Percentiles rank a stretch among this genome's conserved stretches.
phyloP scores from a whole-genome alignment of 495 filamentous ascomycete genomes.

The Penicillium paxilli region DNA sequence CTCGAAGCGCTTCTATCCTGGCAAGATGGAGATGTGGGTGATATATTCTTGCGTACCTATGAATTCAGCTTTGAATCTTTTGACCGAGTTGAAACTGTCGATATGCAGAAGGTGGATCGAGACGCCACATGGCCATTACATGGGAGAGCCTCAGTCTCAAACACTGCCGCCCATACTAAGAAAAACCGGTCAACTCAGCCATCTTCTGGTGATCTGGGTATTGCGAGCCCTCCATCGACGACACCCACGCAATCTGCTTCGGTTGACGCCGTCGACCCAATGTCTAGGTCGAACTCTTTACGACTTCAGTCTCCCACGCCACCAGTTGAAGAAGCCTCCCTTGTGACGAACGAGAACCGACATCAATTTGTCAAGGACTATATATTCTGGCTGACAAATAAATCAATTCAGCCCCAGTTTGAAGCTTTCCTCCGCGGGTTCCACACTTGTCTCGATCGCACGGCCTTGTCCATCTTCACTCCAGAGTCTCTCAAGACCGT shows the following conservation, averaged over 20 bases:
- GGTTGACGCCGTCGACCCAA: slow-evolving; percentile 20
- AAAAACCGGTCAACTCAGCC: slow-evolving; percentile 28
- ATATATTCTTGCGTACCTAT: slow-evolving; percentile 78
- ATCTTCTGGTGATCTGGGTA: slow-evolving; percentile 17
- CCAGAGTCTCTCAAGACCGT: slow-evolving; percentile 69
- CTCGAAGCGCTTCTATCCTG: slow-evolving; percentile 70
- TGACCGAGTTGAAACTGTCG: slow-evolving; percentile 53
- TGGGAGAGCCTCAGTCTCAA: not conserved
- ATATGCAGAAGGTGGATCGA: slow-evolving; percentile 51
- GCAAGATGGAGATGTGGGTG: slow-evolving; percentile 76
- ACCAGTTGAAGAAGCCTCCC: slow-evolving; percentile 33
- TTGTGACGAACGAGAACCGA: slow-evolving; percentile 77
- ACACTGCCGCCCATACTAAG: slow-evolving; percentile 14
- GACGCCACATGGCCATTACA: slow-evolving; percentile 40
- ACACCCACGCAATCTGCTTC: slow-evolving; percentile 7
- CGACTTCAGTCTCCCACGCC: slow-evolving; percentile 23
- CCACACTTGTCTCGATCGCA: slow-evolving; percentile 67
- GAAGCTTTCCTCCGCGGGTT: slow-evolving; percentile 83
- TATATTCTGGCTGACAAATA: slow-evolving; percentile 77
- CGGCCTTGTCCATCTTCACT: slow-evolving; percentile 69
- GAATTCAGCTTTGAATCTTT: slow-evolving; percentile 77
- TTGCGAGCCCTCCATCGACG: slow-evolving; percentile 23
- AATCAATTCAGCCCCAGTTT: slow-evolving; percentile 74
- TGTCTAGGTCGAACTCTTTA: slow-evolving; percentile 10
- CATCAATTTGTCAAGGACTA: slow-evolving; percentile 83